phyloP scores from a whole-genome alignment of 106 monocot species.

The Dioscorea alata region DNA sequence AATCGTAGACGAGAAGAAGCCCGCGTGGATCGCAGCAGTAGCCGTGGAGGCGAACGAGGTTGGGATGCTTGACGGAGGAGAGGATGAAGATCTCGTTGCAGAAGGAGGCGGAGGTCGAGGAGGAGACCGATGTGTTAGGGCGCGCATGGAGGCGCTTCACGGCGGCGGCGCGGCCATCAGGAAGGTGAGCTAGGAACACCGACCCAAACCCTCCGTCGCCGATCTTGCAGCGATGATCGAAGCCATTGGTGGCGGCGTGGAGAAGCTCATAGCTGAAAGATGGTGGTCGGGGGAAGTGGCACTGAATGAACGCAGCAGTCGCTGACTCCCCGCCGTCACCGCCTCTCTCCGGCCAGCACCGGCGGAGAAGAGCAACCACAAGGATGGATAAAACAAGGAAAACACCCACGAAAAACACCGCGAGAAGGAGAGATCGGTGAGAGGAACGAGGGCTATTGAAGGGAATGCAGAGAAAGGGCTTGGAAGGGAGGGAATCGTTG shows the following conservation, averaged over 20 bases:
- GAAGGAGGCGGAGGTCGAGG: conserved; percentile 37
- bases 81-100: conserved; percentile 86
- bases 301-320: conserved; percentile 30
- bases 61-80: conserved; percentile 66
- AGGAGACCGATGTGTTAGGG: not conserved
- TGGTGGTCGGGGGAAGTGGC: conserved; percentile 39
- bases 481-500: conserved; percentile 36
- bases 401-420: conserved; percentile 1
- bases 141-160: conserved; percentile 69
- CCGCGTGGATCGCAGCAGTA: conserved; percentile 76
- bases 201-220: conserved; percentile 85
- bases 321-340: not conserved
- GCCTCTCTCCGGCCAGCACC: not conserved
- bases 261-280: conserved; percentile 73
- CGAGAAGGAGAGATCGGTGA: conserved; percentile 28
- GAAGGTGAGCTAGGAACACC: conserved; percentile 56
- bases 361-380: conserved; percentile 25
- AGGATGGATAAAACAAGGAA: conserved; percentile 20
- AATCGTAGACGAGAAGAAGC: conserved; percentile 73
- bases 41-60: conserved; percentile 75
- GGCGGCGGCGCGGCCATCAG: conserved; percentile 48
- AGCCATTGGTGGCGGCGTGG: conserved; percentile 42
- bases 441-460: not conserved
- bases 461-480: conserved; percentile 42
- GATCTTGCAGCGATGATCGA: conserved; percentile 55